Percentiles rank a stretch among this genome's conserved stretches.
phyloP scores from a whole-genome alignment of 2,329 filamentous ascomycete genomes.

The Epichloe bromicola region DNA sequence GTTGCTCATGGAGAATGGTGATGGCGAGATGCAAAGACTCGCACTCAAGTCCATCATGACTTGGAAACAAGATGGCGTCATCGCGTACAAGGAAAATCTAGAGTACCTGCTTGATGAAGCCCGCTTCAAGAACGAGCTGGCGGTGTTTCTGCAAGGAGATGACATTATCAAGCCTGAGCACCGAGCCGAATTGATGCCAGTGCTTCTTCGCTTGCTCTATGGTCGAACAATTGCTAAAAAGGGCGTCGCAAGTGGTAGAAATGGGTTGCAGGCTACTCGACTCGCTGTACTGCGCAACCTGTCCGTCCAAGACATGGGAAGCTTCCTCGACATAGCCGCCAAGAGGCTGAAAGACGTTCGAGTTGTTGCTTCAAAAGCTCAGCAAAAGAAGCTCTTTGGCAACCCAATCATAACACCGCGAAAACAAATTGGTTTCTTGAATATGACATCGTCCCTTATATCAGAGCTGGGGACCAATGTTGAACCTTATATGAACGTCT shows the following conservation, averaged over 20 bases:
- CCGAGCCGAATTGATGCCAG: conserved; percentile 61
- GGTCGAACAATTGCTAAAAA: conserved; percentile 77
- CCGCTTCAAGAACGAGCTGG: conserved; percentile 86
- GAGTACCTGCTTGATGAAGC: conserved; percentile 81
- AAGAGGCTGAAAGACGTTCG: conserved; percentile 52
- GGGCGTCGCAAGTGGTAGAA: conserved; percentile 60
- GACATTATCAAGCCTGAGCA: conserved; percentile 63
- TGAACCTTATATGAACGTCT: conserved; percentile 48
- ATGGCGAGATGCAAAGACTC: conserved; percentile 76
- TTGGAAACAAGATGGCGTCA: conserved; percentile 72
- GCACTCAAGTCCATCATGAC: conserved; percentile 74
- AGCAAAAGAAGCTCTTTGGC: conserved; percentile 40
- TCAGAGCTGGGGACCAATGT: conserved; percentile 70
- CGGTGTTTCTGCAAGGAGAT: conserved; percentile 69
- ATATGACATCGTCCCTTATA: conserved; percentile 81
- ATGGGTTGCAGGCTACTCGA: conserved; percentile 69
- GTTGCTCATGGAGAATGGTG: conserved; percentile 70
- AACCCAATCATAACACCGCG: conserved; percentile 50
- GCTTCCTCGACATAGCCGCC: conserved; percentile 72
- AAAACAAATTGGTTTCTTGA: conserved; percentile 82
- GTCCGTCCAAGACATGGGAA: conserved; percentile 57
- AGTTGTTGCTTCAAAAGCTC: conserved; percentile 36
- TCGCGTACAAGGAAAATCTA: conserved; percentile 72
- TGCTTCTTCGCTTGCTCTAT: conserved; percentile 78
- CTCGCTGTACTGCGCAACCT: conserved; percentile 72